These are phyloP conservation scores for Amesomyces nigricolor DNA, from an alignment of 2,329 filamentous ascomycete genomes.

Conservation along the genomic window DNA sequence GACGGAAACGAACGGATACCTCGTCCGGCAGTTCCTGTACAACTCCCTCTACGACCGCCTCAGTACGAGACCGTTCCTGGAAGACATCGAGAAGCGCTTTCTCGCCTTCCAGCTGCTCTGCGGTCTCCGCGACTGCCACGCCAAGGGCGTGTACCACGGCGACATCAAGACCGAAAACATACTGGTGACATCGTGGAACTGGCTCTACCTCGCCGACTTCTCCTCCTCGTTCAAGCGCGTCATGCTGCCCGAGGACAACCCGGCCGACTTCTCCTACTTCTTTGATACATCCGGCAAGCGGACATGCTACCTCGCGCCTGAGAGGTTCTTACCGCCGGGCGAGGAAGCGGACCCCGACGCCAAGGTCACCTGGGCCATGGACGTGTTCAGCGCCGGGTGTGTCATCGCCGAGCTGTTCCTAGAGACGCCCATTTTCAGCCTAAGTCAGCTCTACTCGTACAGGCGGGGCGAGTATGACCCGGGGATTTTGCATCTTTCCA, in stretches of 20 bases:
- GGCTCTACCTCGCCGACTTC: constrained; percentile 97
- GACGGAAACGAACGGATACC: constrained; percentile 83
- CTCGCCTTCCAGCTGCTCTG: constrained; percentile 92
- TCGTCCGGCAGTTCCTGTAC: constrained; percentile 92
- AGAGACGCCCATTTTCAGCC: constrained; percentile 93
- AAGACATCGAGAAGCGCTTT: constrained; percentile 99
- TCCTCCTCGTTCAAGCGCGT: constrained; percentile 93
- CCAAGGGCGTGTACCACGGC: constrained; percentile 84
- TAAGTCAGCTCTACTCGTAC: constrained; percentile 94
- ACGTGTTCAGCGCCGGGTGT: constrained; percentile 94
- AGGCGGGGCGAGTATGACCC: constrained; percentile 90
- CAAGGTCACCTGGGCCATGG: constrained; percentile 85
- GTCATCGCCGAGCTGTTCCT: constrained; percentile 95
- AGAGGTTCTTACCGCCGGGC: constrained; percentile 74
- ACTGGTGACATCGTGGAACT: constrained; percentile 97
- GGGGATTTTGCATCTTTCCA: constrained; percentile 69
- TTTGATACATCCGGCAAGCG: constrained; percentile 89
- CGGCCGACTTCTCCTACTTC: constrained; percentile 94
- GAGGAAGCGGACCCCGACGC: constrained; percentile 56
- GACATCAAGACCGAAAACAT: constrained; percentile 99
- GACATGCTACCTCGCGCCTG: constrained; percentile 92
- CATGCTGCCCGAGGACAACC: constrained; percentile 91
- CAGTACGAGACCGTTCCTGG: constrained; percentile 91
- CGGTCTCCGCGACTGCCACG: constrained; percentile 85
- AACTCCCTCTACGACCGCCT: constrained; percentile 96